Percentiles rank a stretch among this genome's conserved stretches.
These are phyloP conservation scores for Candida sp. DNA, from an alignment of 1,139 yeast species.

Conservation along the genomic window DNA sequence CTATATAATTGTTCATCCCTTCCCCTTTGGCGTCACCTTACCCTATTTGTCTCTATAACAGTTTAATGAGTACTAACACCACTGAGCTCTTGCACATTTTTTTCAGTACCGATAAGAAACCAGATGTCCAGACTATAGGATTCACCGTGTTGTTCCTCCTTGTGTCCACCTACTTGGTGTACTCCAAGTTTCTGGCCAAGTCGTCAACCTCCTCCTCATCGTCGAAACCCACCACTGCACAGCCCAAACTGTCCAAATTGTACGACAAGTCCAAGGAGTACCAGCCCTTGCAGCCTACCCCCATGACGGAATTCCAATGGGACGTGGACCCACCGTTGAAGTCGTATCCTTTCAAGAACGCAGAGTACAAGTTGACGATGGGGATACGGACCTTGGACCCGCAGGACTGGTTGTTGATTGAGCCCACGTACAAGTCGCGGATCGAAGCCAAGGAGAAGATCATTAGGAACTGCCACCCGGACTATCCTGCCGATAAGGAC, in stretches of 20 bases:
- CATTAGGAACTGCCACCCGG: constrained; percentile 42
- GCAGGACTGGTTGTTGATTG: constrained; percentile 72
- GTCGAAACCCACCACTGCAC: neutral
- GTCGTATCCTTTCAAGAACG: constrained; percentile 24
- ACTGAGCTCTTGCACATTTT: neutral
- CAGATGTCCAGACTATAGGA: constrained; percentile 3
- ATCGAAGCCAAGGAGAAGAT: constrained; percentile 49
- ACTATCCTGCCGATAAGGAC: constrained; percentile 31
- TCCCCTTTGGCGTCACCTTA: neutral
- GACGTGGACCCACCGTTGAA: constrained; percentile 17
- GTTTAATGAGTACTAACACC: neutral
- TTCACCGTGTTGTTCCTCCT: neutral
- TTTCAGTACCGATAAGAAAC: neutral
- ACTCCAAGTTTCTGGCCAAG: neutral
- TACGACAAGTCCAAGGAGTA: constrained; percentile 4
- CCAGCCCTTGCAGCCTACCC: constrained; percentile 6
- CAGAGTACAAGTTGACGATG: constrained; percentile 57
- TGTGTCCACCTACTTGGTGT: neutral
- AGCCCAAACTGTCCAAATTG: constrained; percentile 1
- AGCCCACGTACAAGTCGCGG: constrained; percentile 56
- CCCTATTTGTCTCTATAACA: too few relatives aligned
- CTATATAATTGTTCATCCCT: neutral
- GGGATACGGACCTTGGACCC: constrained; percentile 60
- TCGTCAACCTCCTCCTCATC: neutral
- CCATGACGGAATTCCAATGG: constrained; percentile 19